Base-by-base conservation (phyloP, 2,329 filamentous ascomycete genomes). In the Ilyonectria sp. region DNA sequence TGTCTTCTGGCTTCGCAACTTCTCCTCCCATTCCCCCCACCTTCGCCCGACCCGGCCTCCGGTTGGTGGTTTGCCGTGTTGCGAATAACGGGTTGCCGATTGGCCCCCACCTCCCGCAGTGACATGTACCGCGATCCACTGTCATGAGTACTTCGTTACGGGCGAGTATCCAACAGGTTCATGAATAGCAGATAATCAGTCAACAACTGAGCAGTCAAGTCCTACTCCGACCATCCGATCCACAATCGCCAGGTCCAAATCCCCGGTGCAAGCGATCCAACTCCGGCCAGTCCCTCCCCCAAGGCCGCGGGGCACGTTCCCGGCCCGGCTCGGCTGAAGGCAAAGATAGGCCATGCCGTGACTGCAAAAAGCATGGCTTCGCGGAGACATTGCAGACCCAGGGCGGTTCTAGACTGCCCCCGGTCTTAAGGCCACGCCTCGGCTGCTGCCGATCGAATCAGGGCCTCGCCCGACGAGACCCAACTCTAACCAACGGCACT, bases 401-500 rank as follows among this genome's bases (percentile, higher is more conserved):
- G 37, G 13, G n/a, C 15, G 40, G 37, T 17, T 6, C 40, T 3
- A n/a, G 40, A 2, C n/a, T 15, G n/a, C 31, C 52, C 35, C 43
- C 43, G 55, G 55, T 37, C 29, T 37, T 50, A 49, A 50, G 56
- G 35, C 56, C 44, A 40, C 43, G 56, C 43, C 56, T 59, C 56
- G 59, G 59, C 29, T 55, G 31, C 59, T 43, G 50, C 59, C 50
- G 40, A 62, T 40, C 40, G 15, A 52, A 23, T 55, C 40, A 35
- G 29, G 59, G 50, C 59, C 50, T 35, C 50, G 50, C 19, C 59
- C 37, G 26, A 46, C 49, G 19, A 46, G 53, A 43, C 63, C 40
- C 58, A 66, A 62, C 63, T 62, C 21, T 66, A 58, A 59, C 37
- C 55, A 59, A 37, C 61, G 33, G 31, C 53, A 50, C 15, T 57